phyloP scores from a whole-genome alignment of 2,329 filamentous ascomycete species.

The Cladosporium sp. region DNA sequence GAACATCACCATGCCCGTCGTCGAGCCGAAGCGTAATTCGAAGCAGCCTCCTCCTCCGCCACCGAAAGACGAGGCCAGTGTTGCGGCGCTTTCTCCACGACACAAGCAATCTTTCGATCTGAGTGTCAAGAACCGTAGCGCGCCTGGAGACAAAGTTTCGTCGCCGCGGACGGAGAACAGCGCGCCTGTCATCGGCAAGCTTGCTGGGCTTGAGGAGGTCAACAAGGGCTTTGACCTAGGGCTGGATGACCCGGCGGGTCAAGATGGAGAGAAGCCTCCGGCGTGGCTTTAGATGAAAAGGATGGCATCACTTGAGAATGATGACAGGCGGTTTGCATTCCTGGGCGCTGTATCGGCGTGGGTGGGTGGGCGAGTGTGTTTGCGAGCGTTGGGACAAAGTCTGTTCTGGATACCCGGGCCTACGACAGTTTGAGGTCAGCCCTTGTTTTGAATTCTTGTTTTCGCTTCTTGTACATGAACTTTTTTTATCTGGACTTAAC shows the following conservation, averaged over 20 bases:
- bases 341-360: not conserved
- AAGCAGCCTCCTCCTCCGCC: conserved; percentile 13
- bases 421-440: not conserved
- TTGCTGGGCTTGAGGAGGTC: conserved; percentile 1
- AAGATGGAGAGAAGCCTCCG: conserved; percentile 1
- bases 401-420: conserved; percentile 8
- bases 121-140: not conserved
- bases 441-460: not conserved
- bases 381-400: not conserved
- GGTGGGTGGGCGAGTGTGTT: not conserved
- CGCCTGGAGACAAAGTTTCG: not conserved
- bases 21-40: conserved; percentile 4
- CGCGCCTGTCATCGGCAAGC: conserved; percentile 6
- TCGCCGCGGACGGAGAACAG: not conserved
- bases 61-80: conserved; percentile 6
- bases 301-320: not conserved
- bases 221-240: conserved; percentile 15
- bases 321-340: too few relatives aligned
- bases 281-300: conserved; percentile 10
- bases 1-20: conserved; percentile 20
- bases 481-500: not conserved
- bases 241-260: not conserved
- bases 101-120: not conserved
- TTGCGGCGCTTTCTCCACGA: not conserved
- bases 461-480: not conserved